Conservation (phyloP, 2,329 filamentous ascomycete species). For the Scedosporium boydii region DNA sequence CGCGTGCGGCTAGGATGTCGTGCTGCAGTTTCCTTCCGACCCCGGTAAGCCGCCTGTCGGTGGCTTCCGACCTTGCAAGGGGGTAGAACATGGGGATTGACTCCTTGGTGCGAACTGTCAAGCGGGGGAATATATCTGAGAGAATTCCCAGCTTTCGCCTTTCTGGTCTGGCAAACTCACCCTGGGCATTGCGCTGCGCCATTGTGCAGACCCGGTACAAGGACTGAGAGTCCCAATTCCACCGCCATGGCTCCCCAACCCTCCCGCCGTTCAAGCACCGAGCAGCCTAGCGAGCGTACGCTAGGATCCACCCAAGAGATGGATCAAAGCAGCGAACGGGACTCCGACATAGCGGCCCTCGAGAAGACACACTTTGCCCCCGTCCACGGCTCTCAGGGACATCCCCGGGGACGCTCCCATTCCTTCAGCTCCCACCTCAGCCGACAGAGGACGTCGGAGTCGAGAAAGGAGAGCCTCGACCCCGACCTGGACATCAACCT, state of each 20-base stretch:
- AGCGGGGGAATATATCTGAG: neutral
- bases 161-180: neutral
- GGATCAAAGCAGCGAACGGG: neutral
- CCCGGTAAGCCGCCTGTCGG: neutral
- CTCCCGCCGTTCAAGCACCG: neutral
- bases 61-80: neutral
- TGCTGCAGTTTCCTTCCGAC: neutral
- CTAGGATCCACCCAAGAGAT: neutral
- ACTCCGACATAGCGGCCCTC: neutral
- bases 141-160: neutral
- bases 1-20: neutral
- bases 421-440: constrained; percentile 12
- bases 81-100: neutral
- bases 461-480: constrained; percentile 25
- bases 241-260: neutral
- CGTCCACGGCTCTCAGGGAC: constrained; percentile 13
- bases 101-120: neutral
- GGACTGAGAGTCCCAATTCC: neutral
- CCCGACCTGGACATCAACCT: constrained; percentile 44
- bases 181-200: neutral
- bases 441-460: neutral
- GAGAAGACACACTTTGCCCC: constrained; percentile 6
- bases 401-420: constrained; percentile 7
- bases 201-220: neutral
- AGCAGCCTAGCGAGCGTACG: neutral